Conservation (phyloP, 108 stramenopile genomes). For the Parmales sp. region DNA sequence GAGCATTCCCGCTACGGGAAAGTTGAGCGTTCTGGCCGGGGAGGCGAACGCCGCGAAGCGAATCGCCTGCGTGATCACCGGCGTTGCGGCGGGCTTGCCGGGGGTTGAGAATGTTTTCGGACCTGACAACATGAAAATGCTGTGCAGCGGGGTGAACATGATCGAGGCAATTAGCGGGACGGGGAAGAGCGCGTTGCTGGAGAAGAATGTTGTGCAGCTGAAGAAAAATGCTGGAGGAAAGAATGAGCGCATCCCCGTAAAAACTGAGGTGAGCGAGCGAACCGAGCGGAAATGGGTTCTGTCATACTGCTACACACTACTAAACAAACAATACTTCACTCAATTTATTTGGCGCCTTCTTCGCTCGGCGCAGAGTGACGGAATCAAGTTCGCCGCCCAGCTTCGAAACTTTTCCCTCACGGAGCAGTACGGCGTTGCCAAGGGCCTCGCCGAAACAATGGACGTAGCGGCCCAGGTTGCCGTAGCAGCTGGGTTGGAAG, state of each 20-base stretch:
- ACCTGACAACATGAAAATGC: slow-evolving; percentile 54
- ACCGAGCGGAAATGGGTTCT: too few relatives aligned
- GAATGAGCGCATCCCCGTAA: slow-evolving; percentile 42
- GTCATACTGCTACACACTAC: too few relatives aligned
- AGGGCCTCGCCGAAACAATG: slow-evolving; percentile 84
- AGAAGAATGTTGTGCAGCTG: slow-evolving; percentile 84
- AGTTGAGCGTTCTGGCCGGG: slow-evolving; percentile 41
- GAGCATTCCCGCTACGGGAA: slow-evolving; percentile 57
- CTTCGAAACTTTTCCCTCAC: slow-evolving; percentile 68
- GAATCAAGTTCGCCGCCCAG: slow-evolving; percentile 78
- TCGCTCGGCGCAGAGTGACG: too few relatives aligned
- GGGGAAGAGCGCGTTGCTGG: slow-evolving; percentile 61
- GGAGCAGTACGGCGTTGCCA: slow-evolving; percentile 70
- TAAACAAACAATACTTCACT: too few relatives aligned
- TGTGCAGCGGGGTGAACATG: slow-evolving; percentile 68
- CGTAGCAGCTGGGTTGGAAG: slow-evolving; percentile 88
- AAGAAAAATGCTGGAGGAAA: slow-evolving; percentile 58
- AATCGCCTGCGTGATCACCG: slow-evolving; percentile 79
- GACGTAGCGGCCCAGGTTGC: slow-evolving; percentile 89
- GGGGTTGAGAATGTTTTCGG: slow-evolving; percentile 60
- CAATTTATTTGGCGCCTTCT: too few relatives aligned
- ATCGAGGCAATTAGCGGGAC: slow-evolving; percentile 57
- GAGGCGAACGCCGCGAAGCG: slow-evolving; percentile 34
- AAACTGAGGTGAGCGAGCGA: slow-evolving; percentile 21
- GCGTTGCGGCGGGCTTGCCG: slow-evolving; percentile 84